Base-by-base conservation (phyloP, 1,139 yeast species). In the Nakaseomyces delphensis region DNA sequence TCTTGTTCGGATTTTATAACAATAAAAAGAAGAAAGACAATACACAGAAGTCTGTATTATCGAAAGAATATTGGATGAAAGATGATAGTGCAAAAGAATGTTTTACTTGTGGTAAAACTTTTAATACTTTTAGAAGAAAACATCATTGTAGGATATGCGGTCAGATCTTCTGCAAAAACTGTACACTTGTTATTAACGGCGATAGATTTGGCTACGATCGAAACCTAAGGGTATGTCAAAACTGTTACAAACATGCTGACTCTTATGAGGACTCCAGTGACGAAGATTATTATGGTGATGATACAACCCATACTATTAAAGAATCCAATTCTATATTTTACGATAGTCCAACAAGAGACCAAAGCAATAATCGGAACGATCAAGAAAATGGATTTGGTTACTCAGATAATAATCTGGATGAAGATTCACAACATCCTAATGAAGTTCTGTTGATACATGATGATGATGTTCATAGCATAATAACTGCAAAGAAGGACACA, bases 91-190 rank as follows among this genome's bases (percentile, higher is more conserved):
- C 87, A 0, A 73, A 79, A 5, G 91, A 84, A 48, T 85, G 95
- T 56, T 78, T 84, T 48, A 73, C 79, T 29, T 85, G 95, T 56
- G 81, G 82, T 41, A 73, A 77, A 44, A 74, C 78, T 0, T 85
- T 85, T 57, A 76, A 84, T 6, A 71, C 82, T 0, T 91, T 89
- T 63, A 68, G 96, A 57, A 70, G 98, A 51, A 84, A 85, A 52
- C 98, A 91, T 60, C 98, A 91, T 62, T 91, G 98, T 57, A 69
- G 98, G 40, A 79, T 89, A 41, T 91, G 98, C 64, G 97, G 97
- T 2, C 96, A 89, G 60, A 91, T 91, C 35, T 91, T 87, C 57
- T 91, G 98, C 62, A 74, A 85, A 25, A 73, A 74, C n/a, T 91
- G 98, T 61, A 87, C 96, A 0, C 66, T 76, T 3, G 73, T 86